Conservation (phyloP, 768 basidiomycete genomes). For the Pluteus cervinus region DNA sequence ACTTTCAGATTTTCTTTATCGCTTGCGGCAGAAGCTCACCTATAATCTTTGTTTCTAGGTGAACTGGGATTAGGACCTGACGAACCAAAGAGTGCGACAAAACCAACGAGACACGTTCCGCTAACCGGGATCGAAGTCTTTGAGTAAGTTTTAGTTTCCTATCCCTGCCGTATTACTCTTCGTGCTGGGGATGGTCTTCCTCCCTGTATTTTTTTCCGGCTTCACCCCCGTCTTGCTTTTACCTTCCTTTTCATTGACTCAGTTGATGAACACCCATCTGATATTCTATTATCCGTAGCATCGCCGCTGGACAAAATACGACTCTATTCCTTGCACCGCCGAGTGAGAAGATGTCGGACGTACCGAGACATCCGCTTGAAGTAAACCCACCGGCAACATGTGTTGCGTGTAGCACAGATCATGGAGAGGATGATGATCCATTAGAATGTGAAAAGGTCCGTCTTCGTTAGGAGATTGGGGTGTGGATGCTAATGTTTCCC, state of each 20-base stretch:
- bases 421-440: conserved; percentile 65
- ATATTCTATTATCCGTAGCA: conserved; percentile 30
- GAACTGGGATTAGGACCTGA: conserved; percentile 80
- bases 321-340: conserved; percentile 79
- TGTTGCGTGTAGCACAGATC: conserved; percentile 63
- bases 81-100: conserved; percentile 82
- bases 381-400: conserved; percentile 64
- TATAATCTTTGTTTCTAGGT: conserved; percentile 33
- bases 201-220: conserved; percentile 2
- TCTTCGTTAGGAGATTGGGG: conserved; percentile 4
- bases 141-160: conserved; percentile 39
- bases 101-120: conserved; percentile 65
- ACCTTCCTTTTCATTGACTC: neutral
- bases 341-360: conserved; percentile 65
- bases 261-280: neutral
- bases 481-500: neutral
- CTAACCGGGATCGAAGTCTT: conserved; percentile 79
- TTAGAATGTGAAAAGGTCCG: conserved; percentile 89
- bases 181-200: neutral
- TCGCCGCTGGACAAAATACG: conserved; percentile 84
- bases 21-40: no score
- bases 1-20: no score
- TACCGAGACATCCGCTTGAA: conserved; percentile 76
- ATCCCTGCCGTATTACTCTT: neutral
- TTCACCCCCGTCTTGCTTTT: neutral